Evolutionary conservation across 495 filamentous ascomycete genomes (phyloP).

Genomic region (Bathelium albidoporum): DNA sequence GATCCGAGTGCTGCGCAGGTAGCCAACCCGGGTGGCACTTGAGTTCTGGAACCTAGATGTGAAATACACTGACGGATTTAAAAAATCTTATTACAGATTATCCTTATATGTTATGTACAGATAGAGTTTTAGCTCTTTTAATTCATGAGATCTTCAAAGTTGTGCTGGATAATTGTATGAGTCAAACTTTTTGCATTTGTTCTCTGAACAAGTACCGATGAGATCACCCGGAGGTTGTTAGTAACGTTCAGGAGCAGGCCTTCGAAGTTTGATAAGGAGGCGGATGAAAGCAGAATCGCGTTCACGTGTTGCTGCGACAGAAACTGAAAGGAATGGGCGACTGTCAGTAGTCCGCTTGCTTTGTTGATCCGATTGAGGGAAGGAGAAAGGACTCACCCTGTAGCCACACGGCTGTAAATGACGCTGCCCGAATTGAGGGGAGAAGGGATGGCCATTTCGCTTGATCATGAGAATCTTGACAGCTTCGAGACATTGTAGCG

Average conservation of each 20-base stretch:
- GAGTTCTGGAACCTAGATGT: not conserved
- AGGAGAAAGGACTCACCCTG: not conserved
- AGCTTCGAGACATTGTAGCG: slow-evolving; percentile 30
- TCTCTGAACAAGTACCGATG: no score
- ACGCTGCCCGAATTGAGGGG: slow-evolving; percentile 20
- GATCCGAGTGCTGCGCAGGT: slow-evolving; percentile 5
- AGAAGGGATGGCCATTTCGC: slow-evolving; percentile 17
- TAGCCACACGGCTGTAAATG: slow-evolving; percentile 30
- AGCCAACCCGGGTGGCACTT: not conserved
- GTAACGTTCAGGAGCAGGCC: no score
- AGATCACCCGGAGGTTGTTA: no score
- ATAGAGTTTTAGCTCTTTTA: not conserved
- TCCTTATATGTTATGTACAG: not conserved
- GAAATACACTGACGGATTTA: not conserved
- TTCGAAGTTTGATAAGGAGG: no score
- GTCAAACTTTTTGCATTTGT: no score
- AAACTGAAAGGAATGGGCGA: slow-evolving; percentile 22
- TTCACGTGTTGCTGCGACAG: slow-evolving; percentile 30
- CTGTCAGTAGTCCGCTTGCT: not conserved
- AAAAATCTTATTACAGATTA: not conserved
- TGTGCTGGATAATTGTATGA: no score
- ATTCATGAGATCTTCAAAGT: not conserved
- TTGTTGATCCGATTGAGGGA: not conserved
- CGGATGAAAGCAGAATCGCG: slow-evolving; percentile 2
- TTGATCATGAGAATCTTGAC: slow-evolving; percentile 21